Evolutionary conservation across 2,329 filamentous ascomycete species (phyloP).

Genomic region (Fusarium newnesense): DNA sequence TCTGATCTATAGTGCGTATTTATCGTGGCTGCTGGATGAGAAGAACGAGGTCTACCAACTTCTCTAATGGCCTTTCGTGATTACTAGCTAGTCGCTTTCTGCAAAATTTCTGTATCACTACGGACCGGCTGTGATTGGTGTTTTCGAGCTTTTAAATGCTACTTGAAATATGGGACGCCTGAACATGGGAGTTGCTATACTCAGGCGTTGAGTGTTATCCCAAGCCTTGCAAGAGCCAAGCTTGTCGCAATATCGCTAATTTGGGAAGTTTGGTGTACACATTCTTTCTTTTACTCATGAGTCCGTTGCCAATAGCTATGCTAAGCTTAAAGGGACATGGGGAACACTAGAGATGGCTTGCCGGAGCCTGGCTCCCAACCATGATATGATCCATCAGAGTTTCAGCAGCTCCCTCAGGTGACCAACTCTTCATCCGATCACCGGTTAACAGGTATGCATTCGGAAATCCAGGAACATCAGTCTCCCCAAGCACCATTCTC

Average conservation of each 20-base stretch:
- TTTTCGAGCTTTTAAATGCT: fast-evolving
- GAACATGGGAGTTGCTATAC: no score
- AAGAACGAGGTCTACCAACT: fast-evolving
- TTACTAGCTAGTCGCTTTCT: fast-evolving
- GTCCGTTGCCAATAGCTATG: fast-evolving
- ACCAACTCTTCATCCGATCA: constrained; percentile 9
- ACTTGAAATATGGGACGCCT: fast-evolving
- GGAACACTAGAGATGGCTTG: constrained; percentile 7
- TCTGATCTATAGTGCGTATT: background rate
- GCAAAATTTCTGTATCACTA: fast-evolving
- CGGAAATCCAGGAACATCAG: constrained; percentile 31
- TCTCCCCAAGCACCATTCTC: constrained; percentile 41
- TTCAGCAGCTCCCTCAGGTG: constrained; percentile 16
- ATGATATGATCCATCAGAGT: constrained; percentile 33
- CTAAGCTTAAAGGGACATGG: fast-evolving
- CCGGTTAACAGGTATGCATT: constrained; percentile 21
- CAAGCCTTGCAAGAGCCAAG: background rate
- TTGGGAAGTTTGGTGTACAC: fast-evolving
- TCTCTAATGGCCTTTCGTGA: fast-evolving
- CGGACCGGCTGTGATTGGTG: fast-evolving
- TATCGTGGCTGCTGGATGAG: fast-evolving
- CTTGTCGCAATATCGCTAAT: fast-evolving
- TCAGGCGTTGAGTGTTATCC: fast-evolving
- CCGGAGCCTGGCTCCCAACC: background rate
- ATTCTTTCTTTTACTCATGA: fast-evolving